Percentiles rank a stretch among this genome's conserved stretches.
Evolutionary conservation across 176 grass and related monocot genomes (phyloP).

Genomic region (Urochloa ruziziensis): DNA sequence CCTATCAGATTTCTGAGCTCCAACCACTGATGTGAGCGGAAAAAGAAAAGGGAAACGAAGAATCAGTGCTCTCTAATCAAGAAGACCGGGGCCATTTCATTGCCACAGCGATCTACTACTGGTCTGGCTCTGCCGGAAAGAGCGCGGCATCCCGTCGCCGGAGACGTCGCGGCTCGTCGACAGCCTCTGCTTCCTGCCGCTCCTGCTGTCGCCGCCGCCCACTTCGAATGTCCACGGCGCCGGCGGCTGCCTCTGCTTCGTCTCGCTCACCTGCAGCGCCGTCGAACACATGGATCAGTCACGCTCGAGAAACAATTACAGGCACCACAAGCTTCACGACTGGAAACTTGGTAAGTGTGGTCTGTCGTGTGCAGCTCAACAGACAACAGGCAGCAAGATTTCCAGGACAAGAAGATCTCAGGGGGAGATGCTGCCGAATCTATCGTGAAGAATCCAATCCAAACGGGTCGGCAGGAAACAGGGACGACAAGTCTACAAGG

Average conservation of each 20-base stretch:
- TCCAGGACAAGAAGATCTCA: neutral
- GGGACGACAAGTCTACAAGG: too few relatives aligned
- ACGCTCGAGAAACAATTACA: too few relatives aligned
- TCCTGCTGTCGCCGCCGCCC: neutral
- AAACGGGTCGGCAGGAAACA: neutral
- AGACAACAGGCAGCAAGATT: neutral
- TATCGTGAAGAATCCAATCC: too few relatives aligned
- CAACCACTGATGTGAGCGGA: neutral
- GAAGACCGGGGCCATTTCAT: neutral
- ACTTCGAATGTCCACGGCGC: neutral
- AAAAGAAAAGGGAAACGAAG: neutral
- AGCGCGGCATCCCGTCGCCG: neutral
- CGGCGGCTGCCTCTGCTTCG: neutral
- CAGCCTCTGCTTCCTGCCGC: constrained; percentile 23
- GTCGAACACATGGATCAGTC: neutral
- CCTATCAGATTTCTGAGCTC: neutral
- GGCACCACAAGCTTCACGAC: neutral
- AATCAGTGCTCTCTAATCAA: neutral
- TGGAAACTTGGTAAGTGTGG: too few relatives aligned
- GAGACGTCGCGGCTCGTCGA: constrained; percentile 22
- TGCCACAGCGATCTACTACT: neutral
- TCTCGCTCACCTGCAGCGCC: neutral
- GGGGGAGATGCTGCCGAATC: too few relatives aligned
- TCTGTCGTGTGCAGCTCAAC: neutral
- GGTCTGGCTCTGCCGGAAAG: neutral